Conservation (phyloP, 495 filamentous ascomycete species). For the Annulohypoxylon stygium region DNA sequence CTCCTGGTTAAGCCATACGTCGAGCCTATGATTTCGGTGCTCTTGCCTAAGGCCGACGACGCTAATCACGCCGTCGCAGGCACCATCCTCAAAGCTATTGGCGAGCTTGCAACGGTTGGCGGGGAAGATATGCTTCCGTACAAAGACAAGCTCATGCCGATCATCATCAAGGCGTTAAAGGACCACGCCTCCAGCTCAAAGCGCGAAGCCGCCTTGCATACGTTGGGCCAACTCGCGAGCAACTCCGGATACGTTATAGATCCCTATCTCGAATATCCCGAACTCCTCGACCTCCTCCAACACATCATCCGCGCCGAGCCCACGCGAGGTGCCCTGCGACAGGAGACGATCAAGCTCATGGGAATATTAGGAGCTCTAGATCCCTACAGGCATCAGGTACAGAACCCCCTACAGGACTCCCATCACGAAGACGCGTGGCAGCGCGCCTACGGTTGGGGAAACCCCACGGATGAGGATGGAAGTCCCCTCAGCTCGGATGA, state of each 20-base stretch:
- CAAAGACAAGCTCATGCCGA: conserved; percentile 90
- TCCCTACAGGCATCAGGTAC: conserved; percentile 92
- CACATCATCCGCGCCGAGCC: conserved; percentile 93
- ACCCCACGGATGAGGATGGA: conserved; percentile 24
- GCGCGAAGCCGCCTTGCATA: conserved; percentile 89
- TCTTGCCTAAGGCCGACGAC: conserved; percentile 90
- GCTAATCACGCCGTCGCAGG: conserved; percentile 86
- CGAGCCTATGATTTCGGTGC: conserved; percentile 89
- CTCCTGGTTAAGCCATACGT: conserved; percentile 94
- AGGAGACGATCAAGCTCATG: conserved; percentile 95
- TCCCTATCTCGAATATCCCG: conserved; percentile 93
- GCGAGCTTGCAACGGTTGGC: conserved; percentile 92
- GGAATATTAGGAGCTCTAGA: conserved; percentile 96
- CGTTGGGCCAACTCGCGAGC: conserved; percentile 90
- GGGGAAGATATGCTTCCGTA: conserved; percentile 91
- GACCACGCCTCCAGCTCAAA: conserved; percentile 90
- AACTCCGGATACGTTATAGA: conserved; percentile 98
- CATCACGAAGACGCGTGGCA: conserved; percentile 11
- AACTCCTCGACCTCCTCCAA: conserved; percentile 90
- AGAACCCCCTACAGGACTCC: conserved; percentile 31
- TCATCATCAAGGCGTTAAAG: conserved; percentile 91
- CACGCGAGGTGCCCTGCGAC: conserved; percentile 80
- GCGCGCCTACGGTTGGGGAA: conserved; percentile 14
- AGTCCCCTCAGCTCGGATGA: conserved; percentile 33
- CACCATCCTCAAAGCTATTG: conserved; percentile 91